Evolutionary conservation across 1,139 yeast genomes (phyloP).

Genomic region (Nematodospora anomalae): DNA sequence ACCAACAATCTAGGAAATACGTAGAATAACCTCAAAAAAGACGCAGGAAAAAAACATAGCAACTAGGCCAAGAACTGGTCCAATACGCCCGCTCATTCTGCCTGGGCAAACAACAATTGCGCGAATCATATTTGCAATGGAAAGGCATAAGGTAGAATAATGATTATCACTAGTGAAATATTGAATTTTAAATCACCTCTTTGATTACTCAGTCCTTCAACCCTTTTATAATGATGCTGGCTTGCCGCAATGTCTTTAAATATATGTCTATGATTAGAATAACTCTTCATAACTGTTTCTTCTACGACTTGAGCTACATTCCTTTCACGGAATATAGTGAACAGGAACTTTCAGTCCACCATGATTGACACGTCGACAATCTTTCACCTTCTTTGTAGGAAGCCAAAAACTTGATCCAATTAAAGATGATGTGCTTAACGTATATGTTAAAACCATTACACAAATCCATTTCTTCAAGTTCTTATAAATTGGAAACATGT

Average conservation of each 20-base stretch:
- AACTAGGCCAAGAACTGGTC: constrained; percentile 37
- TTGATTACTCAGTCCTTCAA: constrained; percentile 42
- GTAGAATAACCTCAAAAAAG: constrained; percentile 56
- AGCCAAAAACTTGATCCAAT: constrained; percentile 52
- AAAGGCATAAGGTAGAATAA: constrained; percentile 54
- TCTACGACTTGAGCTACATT: constrained; percentile 50
- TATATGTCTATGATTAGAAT: constrained; percentile 50
- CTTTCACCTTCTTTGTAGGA: constrained; percentile 54
- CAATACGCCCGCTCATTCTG: constrained; percentile 21
- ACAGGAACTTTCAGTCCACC: constrained; percentile 70
- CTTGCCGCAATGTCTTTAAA: constrained; percentile 48
- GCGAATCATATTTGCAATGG: constrained; percentile 58
- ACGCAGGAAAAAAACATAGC: constrained; percentile 66
- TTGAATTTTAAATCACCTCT: constrained; percentile 51
- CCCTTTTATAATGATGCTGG: constrained; percentile 42
- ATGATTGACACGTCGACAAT: constrained; percentile 65
- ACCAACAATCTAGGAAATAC: constrained; percentile 54
- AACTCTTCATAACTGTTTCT: constrained; percentile 48
- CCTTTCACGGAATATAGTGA: constrained; percentile 53
- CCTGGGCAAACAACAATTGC: constrained; percentile 53
- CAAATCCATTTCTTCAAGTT: constrained; percentile 32
- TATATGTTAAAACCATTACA: constrained; percentile 53
- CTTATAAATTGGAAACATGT: constrained; percentile 5
- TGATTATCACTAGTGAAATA: constrained; percentile 46
- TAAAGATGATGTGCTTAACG: constrained; percentile 52